Evolutionary conservation across 2,329 filamentous ascomycete species (phyloP), one percentile per base, ranked within the genome.

Genomic region (Sporothrix phasma): DNA sequence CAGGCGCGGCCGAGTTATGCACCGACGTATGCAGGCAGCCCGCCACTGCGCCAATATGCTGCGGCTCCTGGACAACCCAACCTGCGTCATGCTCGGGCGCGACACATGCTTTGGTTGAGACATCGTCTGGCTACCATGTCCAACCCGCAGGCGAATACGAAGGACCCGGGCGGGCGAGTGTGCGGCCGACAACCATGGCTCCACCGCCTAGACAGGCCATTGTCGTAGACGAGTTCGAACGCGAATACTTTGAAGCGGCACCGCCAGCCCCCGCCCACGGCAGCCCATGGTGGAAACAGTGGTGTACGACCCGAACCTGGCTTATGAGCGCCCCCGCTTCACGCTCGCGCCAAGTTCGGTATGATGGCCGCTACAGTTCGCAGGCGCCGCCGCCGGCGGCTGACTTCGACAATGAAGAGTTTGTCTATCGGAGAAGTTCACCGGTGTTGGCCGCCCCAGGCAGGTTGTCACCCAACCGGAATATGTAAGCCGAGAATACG

Each of bases 171-270:
- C 78, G 81, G 59, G 76, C 79, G 71, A 80, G 78, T 70, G 73
- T 79, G 37, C 80, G 80, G 46, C 78, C 81, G 24, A 77, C 81
- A 63, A 68, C 78, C 41, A 71, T 78, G 69, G 72, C 79, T 17
- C 76, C 81, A 37, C 76, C 79, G 54, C 79, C 78, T 69, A 29
- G 64, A 13, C 34, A 79, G 86, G 85, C 87, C 66, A 88, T 96
- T 67, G 81, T 96, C 39, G 80, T 95, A 63, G 92, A 97, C 75
- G 85, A 89, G 67, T 90, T 87, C 74, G 92, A 92, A 46, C 89
- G 90, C 72, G 86, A 90, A 72, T 97, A 92, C 76, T 74, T 81
- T 66, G 84, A 87, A 69, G 82, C 84, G 29, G 78, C 56, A 69
- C 73, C 26, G 62, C 22, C 39, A 11, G 22, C 3, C 19, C 46